phyloP scores from a whole-genome alignment of 441 rosid genomes.

The Syzygium malaccense region DNA sequence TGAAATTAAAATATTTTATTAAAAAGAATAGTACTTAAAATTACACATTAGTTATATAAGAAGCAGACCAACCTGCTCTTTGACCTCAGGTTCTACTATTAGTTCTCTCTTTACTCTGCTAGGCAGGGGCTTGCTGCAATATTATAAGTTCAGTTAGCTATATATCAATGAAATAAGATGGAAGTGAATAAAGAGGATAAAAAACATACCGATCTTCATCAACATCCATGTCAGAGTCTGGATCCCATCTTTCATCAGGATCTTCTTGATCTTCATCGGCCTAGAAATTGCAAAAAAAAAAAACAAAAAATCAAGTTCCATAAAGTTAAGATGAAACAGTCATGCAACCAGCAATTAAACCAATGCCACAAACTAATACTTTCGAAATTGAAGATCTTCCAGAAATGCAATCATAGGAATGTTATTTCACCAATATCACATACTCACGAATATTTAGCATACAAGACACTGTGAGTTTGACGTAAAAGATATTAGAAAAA shows the following conservation, averaged over 20 bases:
- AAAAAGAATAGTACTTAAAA: background rate
- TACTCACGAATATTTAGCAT: background rate
- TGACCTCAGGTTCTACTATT: constrained; percentile 57
- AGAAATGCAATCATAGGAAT: background rate
- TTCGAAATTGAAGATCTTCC: background rate
- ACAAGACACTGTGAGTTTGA: background rate
- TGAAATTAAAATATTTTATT: background rate
- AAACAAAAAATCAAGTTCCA: background rate
- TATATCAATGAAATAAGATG: background rate
- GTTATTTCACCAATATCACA: background rate
- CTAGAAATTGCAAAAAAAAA: constrained; percentile 21
- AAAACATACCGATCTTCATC: constrained; percentile 46
- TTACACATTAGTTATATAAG: background rate
- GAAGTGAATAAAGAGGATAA: background rate
- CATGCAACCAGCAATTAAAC: background rate
- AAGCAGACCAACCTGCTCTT: constrained; percentile 32
- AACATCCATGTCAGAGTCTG: constrained; percentile 55
- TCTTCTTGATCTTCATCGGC: constrained; percentile 55
- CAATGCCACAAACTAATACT: background rate
- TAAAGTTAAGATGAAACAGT: background rate
- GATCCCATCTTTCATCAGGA: constrained; percentile 51
- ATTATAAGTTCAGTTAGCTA: constrained; percentile 3
- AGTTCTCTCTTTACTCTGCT: constrained; percentile 75
- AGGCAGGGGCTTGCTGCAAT: constrained; percentile 57
- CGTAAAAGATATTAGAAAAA: background rate